Evolutionary conservation across 2,329 filamentous ascomycete species (phyloP).

Genomic region (Fusarium luffae): DNA sequence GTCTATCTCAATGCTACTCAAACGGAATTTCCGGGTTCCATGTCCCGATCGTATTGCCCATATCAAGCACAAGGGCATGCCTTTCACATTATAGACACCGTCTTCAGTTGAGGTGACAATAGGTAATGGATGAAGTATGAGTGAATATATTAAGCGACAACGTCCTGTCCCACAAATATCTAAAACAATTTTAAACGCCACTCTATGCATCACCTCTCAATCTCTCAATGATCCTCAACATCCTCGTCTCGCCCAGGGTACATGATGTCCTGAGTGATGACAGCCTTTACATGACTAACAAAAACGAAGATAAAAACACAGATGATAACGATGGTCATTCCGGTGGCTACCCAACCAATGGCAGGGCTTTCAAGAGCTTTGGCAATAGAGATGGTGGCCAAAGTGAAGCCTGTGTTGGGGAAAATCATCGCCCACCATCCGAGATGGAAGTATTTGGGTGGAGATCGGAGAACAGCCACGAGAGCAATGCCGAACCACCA

Average conservation of each 20-base stretch:
- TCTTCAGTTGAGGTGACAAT: not conserved
- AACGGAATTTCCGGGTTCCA: not conserved
- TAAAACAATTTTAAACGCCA: slow-evolving; percentile 1
- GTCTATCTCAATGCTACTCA: not conserved
- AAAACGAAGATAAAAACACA: slow-evolving; percentile 59
- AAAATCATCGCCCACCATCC: slow-evolving; percentile 74
- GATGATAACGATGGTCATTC: slow-evolving; percentile 60
- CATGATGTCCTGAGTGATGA: slow-evolving; percentile 64
- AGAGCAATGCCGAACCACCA: slow-evolving; percentile 64
- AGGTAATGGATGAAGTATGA: no score
- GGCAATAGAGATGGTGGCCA: slow-evolving; percentile 65
- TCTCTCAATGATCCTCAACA: slow-evolving; percentile 56
- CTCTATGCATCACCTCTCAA: not conserved
- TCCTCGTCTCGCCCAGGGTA: slow-evolving; percentile 65
- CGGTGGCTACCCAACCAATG: slow-evolving; percentile 60
- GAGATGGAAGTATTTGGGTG: slow-evolving; percentile 64
- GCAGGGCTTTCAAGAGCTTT: slow-evolving; percentile 57
- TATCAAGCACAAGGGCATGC: not conserved
- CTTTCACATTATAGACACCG: not conserved
- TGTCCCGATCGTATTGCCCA: not conserved
- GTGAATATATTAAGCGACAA: not conserved
- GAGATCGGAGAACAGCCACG: slow-evolving; percentile 49
- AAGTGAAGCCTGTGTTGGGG: slow-evolving; percentile 68
- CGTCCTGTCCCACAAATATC: not conserved
- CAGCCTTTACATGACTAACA: slow-evolving; percentile 55